Conservation (phyloP, 1,284 basidiomycete genomes). For the Leccinum idahoense region DNA sequence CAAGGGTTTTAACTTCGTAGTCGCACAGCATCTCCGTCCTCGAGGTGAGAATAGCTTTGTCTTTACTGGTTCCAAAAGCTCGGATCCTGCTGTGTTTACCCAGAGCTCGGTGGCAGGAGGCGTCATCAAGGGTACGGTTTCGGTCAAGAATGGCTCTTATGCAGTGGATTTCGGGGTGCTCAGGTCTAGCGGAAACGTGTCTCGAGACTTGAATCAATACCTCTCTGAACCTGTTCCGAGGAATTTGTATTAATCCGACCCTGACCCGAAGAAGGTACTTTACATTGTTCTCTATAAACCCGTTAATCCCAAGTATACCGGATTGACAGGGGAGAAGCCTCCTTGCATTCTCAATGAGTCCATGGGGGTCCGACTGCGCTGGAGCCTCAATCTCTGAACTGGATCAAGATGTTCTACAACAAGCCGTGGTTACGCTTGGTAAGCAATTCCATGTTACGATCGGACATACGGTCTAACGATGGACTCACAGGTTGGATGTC, state of each 20-base stretch:
- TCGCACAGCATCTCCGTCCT: slow-evolving; percentile 38
- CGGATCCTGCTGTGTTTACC: not conserved
- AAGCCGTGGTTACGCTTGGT: slow-evolving; percentile 27
- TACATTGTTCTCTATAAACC: slow-evolving; percentile 19
- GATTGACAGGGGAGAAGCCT: slow-evolving; percentile 14
- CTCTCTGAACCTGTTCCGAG: slow-evolving; percentile 14
- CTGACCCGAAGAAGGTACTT: slow-evolving; percentile 1
- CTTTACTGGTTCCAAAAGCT: slow-evolving; percentile 8
- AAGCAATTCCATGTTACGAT: not conserved
- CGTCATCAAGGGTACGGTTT: slow-evolving; percentile 15
- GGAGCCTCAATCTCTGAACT: slow-evolving; percentile 17
- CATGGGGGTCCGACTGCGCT: slow-evolving; percentile 24
- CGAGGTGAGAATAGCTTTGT: slow-evolving; percentile 24
- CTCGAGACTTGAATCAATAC: not conserved
- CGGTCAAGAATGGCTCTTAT: slow-evolving; percentile 1
- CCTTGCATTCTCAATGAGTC: slow-evolving; percentile 19
- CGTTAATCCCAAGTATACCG: slow-evolving; percentile 18
- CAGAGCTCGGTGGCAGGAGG: slow-evolving; percentile 8
- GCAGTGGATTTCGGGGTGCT: slow-evolving; percentile 1
- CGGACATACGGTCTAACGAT: not conserved
- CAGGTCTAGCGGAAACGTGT: not conserved
- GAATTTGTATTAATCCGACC: not conserved
- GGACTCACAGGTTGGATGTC: slow-evolving; percentile 15
- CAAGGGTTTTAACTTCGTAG: slow-evolving; percentile 39
- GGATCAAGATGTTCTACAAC: slow-evolving; percentile 25